Conservation (phyloP, 2,329 filamentous ascomycete genomes). For the Fusarium bulbicola region DNA sequence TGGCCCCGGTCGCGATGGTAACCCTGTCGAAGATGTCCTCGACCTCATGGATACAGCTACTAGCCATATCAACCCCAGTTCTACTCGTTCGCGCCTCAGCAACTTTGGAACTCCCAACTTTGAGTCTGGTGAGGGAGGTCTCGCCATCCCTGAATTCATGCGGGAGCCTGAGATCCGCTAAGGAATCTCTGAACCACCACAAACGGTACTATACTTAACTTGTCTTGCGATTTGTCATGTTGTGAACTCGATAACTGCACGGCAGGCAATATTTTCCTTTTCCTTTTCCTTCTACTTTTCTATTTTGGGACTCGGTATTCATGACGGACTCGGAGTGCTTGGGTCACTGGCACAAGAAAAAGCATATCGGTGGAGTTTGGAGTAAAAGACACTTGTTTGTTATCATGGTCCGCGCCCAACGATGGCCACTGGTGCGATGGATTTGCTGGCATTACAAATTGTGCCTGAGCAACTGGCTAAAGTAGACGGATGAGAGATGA, state of each 20-base stretch:
- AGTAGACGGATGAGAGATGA: conserved; percentile 29
- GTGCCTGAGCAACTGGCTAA: not conserved
- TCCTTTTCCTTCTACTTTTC: not conserved
- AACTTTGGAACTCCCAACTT: conserved; percentile 44
- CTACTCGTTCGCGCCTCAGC: conserved; percentile 36
- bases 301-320: not conserved
- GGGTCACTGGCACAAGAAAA: not conserved
- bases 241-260: not conserved
- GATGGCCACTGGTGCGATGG: not conserved
- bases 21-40: conserved; percentile 43
- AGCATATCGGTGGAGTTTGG: conserved; percentile 13
- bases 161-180: conserved; percentile 54
- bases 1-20: conserved; percentile 51
- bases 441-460: not conserved
- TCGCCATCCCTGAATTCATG: conserved; percentile 54
- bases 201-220: not conserved
- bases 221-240: not conserved
- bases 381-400: conserved; percentile 18
- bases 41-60: conserved; percentile 38
- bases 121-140: conserved; percentile 48
- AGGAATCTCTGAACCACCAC: conserved; percentile 4
- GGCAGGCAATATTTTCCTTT: not conserved
- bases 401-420: conserved; percentile 2
- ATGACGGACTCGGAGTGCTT: not conserved
- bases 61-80: conserved; percentile 1